Percentiles rank a stretch among this genome's conserved stretches.
phyloP scores from a whole-genome alignment of 2,329 filamentous ascomycete genomes.

The Penicillium sclerotigenum region DNA sequence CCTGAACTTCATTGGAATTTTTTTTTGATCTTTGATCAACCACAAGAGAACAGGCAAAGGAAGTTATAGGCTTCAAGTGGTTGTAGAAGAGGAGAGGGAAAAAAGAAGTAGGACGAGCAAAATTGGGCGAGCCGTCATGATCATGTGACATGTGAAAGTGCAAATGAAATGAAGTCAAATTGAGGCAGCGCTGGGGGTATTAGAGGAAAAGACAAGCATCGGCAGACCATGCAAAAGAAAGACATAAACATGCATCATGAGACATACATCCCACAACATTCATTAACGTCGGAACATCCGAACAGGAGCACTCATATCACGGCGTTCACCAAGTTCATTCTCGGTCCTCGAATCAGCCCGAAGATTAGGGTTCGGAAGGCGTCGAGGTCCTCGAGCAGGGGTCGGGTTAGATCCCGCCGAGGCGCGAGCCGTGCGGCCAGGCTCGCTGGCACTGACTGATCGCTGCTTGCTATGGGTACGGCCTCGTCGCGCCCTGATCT shows the following conservation, averaged over 20 bases:
- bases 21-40: too few species aligned
- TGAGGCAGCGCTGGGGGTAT: constrained; percentile 30
- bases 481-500: constrained; percentile 48
- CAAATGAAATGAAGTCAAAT: constrained; percentile 12
- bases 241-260: constrained; percentile 7
- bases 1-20: too few species aligned
- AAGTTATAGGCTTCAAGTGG: too few species aligned
- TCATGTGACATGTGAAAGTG: too few species aligned
- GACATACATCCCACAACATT: not conserved
- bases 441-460: constrained; percentile 41
- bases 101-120: too few species aligned
- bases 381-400: constrained; percentile 27
- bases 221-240: constrained; percentile 15
- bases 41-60: too few species aligned
- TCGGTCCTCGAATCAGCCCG: constrained; percentile 30
- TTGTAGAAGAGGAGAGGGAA: too few species aligned
- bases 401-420: constrained; percentile 26
- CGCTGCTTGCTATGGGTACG: constrained; percentile 44
- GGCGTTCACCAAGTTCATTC: constrained; percentile 29
- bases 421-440: constrained; percentile 27
- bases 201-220: constrained; percentile 19
- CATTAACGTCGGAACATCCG: constrained; percentile 30
- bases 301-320: constrained; percentile 40
- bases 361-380: constrained; percentile 37
- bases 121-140: too few species aligned